Base-by-base conservation (phyloP, 768 basidiomycete species). In the Auricularia heimuer region DNA sequence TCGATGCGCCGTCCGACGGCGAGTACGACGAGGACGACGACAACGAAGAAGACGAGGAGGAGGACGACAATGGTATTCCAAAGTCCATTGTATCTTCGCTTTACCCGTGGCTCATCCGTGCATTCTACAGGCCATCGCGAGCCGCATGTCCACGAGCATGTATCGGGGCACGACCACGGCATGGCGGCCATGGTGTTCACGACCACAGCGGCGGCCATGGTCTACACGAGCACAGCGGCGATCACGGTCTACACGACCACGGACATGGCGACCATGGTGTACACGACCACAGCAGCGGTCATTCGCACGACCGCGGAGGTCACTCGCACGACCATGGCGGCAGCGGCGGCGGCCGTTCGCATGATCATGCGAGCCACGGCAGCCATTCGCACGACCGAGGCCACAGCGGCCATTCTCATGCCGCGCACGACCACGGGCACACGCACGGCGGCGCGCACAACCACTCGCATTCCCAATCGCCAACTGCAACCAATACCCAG, bases 81-180 rank as follows among this genome's bases (percentile, higher is more conserved):
- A 45, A 18, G n/a, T 29, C 29, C 29, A 29, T 29, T 29, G 29
- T 29, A 29, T 29, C 29, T 29, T 29, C 29, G 29, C 29, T 29
- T 29, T 29, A 29, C 29, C 29, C 29, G 29, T 29, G 29, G 35
- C 45, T 35, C 63, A 63, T 47, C 10, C 35, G 18, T n/a, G 36
- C 18, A n/a, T 42, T 14, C 8, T 37, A n/a, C 62, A 60, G 62
- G 51, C 60, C 54, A 21, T 34, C 42, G 62, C 24, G 45, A 54
- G 54, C 47, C 34, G 33, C 64, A 51, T 37, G 39, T 24, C 33
- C 64, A 73, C 60, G 69, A 67, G 11, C 71, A 73, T 65, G 65
- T 70, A 0, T 78, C 77, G 65, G 18, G 21, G 3, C 81, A 81
- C 69, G 69, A 69, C n/a, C 74, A 76, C 65, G 65, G 3, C 74